These are phyloP conservation scores for Anethum foeniculum DNA, from an alignment of 140 eudicot genomes.

Conservation along the genomic window DNA sequence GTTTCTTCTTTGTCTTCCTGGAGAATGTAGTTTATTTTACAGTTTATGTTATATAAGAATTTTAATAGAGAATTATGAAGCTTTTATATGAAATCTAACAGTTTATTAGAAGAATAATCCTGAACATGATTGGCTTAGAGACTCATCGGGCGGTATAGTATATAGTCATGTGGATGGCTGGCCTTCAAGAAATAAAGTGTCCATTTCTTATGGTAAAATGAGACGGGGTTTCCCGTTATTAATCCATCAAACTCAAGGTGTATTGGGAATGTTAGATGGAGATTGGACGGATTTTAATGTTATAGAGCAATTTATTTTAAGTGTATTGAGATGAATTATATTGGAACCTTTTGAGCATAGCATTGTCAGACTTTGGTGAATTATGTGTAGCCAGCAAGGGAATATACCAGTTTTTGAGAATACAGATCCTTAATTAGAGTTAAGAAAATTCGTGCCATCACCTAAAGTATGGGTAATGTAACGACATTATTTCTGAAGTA, in stretches of 20 bases:
- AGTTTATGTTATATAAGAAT: too few relatives aligned
- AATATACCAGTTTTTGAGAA: slow-evolving; percentile 34
- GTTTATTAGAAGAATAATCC: too few relatives aligned
- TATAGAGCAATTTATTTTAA: slow-evolving; percentile 60
- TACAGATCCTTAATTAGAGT: slow-evolving; percentile 36
- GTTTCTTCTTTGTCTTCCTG: too few relatives aligned
- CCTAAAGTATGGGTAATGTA: slow-evolving; percentile 48
- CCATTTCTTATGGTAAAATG: slow-evolving; percentile 44
- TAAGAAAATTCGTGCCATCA: slow-evolving; percentile 33
- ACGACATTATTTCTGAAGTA: slow-evolving; percentile 44
- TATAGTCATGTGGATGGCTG: too few relatives aligned
- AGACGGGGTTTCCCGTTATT: slow-evolving; percentile 54
- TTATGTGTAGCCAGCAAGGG: slow-evolving; percentile 71
- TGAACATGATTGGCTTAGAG: too few relatives aligned
- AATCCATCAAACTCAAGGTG: slow-evolving; percentile 83
- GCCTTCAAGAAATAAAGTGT: too few relatives aligned
- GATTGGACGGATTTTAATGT: slow-evolving; percentile 80
- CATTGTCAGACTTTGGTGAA: slow-evolving; percentile 88
- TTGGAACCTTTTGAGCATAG: slow-evolving; percentile 52
- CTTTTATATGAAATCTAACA: too few relatives aligned
- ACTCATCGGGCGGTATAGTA: too few relatives aligned
- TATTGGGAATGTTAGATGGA: slow-evolving; percentile 70
- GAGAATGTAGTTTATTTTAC: too few relatives aligned
- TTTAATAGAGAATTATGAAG: too few relatives aligned
- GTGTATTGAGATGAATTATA: slow-evolving; percentile 47